Base-by-base conservation (phyloP, 768 basidiomycete genomes). In the Cantharellus cinnabarinus region DNA sequence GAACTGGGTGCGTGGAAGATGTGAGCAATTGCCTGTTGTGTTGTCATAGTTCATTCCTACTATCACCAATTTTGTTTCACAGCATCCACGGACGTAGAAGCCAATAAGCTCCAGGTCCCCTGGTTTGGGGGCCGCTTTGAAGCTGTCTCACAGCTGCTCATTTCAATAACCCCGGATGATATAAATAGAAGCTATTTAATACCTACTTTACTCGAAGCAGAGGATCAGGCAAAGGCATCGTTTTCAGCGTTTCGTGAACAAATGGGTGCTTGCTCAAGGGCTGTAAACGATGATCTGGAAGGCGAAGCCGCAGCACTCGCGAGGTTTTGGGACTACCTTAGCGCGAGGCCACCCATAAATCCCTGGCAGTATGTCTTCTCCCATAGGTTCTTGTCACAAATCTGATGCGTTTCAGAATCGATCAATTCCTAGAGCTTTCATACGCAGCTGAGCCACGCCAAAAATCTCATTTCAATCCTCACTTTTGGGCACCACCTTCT, bases 381-480 rank as follows among this genome's bases (percentile, higher is more conserved):
- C 5, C 20, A 4, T 42, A n/a, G 10, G 41, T 40, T 40, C 38
- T 40, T 42, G 58, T 37, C 15, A 41, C 50, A 54, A 52, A 0
- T 10, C 4, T 60, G 3, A 14, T 60, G 29, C 7, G 29, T 39
- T 4, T n/a, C 54, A 66, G 65, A 3, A 60, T 65, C 15, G 55
- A 85, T 85, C 35, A 83, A 85, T 64, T 83, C 82, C 50, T 61
- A 77, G 79, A 82, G 0, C 72, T 86, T 20, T 89, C 87, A 2
- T 68, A 86, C 41, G 79, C 83, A 42, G 79, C 82, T 14, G 87
- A 89, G 64, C 79, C 85, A 4, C 76, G 81, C 29, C 74, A 80
- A n/a, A 80, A 76, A 66, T 83, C 83, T 4, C 69, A 82, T 2
- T 88, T 85, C 59, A 84, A 86, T 62, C 83, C 85, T 0, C 78